Conservation (phyloP, 1,139 yeast species). For the Pichia norvegensis region DNA sequence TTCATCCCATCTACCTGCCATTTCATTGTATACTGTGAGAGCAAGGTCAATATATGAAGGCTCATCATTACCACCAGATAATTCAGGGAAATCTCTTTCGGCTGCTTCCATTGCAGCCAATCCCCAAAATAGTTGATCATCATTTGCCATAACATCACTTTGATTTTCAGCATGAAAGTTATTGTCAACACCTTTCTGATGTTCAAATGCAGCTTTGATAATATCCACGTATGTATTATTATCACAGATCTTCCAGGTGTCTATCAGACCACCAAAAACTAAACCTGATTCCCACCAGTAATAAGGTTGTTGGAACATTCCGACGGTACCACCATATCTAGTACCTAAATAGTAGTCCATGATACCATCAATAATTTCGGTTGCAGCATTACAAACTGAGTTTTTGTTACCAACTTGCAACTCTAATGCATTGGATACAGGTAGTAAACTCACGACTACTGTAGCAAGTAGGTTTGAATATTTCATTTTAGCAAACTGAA, state of each 20-base stretch:
- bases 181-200: conserved; percentile 68
- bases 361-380: conserved; percentile 54
- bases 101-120: conserved; percentile 86
- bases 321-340: conserved; percentile 65
- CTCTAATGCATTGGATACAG: conserved; percentile 11
- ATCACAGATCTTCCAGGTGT: conserved; percentile 64
- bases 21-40: conserved; percentile 80
- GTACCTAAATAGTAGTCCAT: conserved; percentile 79
- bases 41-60: conserved; percentile 71
- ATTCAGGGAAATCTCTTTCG: conserved; percentile 77
- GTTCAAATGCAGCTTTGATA: conserved; percentile 56
- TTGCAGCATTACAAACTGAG: conserved; percentile 41
- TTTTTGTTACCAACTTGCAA: conserved; percentile 21
- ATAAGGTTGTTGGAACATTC: conserved; percentile 79
- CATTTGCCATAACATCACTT: conserved; percentile 90
- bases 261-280: conserved; percentile 83
- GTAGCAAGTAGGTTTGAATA: not conserved
- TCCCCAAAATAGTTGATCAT: conserved; percentile 97
- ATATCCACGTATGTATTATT: conserved; percentile 59
- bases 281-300: conserved; percentile 99
- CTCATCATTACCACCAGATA: conserved; percentile 34
- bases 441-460: not conserved
- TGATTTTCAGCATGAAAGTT: conserved; percentile 85
- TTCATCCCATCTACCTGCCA: conserved; percentile 83
- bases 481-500: not conserved